These are phyloP conservation scores for Plectosphaerella sp. DNA, from an alignment of 2,329 filamentous ascomycete genomes.

Conservation along the genomic window DNA sequence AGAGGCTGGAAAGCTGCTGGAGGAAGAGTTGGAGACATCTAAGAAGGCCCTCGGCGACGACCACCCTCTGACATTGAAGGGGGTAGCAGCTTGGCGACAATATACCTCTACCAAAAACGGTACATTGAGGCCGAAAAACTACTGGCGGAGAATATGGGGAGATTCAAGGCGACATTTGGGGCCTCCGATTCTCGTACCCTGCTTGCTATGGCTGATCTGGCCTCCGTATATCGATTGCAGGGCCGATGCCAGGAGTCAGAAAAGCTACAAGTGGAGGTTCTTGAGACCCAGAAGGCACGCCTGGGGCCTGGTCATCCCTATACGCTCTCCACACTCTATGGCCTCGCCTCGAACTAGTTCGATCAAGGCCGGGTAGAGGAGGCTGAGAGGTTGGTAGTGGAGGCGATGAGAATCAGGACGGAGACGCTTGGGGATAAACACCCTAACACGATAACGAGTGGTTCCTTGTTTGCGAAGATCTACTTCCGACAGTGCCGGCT, in stretches of 20 bases:
- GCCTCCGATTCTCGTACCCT: neutral
- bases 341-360: constrained; percentile 2
- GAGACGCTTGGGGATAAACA: constrained; percentile 4
- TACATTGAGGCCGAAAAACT: neutral
- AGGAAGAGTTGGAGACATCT: constrained; percentile 3
- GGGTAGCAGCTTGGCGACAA: neutral
- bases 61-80: neutral
- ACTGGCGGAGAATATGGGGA: neutral
- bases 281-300: constrained; percentile 5
- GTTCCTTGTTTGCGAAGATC: neutral
- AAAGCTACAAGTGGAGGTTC: constrained; percentile 3
- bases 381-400: constrained; percentile 4
- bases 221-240: constrained; percentile 1
- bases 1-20: constrained; percentile 8
- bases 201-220: constrained; percentile 2
- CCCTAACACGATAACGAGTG: neutral
- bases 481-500: neutral
- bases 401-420: constrained; percentile 5
- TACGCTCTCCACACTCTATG: constrained; percentile 2
- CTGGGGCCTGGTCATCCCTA: neutral
- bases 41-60: too few species aligned
- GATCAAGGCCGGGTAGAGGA: constrained; percentile 7
- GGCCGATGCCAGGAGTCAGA: constrained; percentile 11
- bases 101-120: too few species aligned
- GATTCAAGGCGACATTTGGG: neutral